Evolutionary conservation across 176 grass and related monocot genomes (phyloP).

Genomic region (Ampelocalamus luodianensis): DNA sequence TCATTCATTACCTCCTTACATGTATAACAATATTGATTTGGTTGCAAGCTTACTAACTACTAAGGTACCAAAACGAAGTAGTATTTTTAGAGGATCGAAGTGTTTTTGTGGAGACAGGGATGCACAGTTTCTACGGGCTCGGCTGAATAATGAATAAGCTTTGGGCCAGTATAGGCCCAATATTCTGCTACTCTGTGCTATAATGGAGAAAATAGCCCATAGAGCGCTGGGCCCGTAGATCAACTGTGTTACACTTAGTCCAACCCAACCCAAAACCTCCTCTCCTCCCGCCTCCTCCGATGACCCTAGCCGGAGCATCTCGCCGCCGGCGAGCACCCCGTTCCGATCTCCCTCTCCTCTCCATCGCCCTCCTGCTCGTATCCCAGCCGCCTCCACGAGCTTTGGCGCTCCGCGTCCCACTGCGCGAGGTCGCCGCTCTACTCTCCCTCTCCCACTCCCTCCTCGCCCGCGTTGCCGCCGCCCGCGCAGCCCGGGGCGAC

Average conservation of each 20-base stretch:
- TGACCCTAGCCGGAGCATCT: constrained; percentile 30
- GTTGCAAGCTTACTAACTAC: neutral
- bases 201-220: neutral
- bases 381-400: constrained; percentile 31
- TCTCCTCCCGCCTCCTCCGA: neutral
- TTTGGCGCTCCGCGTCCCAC: constrained; percentile 38
- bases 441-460: constrained; percentile 96
- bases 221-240: neutral
- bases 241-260: neutral
- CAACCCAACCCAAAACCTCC: neutral
- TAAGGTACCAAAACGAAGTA: neutral
- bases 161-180: no score
- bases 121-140: neutral
- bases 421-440: constrained; percentile 58
- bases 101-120: neutral
- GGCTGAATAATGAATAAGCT: neutral
- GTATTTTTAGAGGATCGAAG: neutral
- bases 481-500: constrained; percentile 67
- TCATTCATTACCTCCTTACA: neutral
- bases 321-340: constrained; percentile 55
- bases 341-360: neutral
- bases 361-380: constrained; percentile 49
- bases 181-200: neutral
- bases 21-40: neutral
- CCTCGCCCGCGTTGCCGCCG: constrained; percentile 71